These are phyloP conservation scores for Eucalyptus lansdowneana DNA, from an alignment of 345 rosid genomes.

Conservation along the genomic window DNA sequence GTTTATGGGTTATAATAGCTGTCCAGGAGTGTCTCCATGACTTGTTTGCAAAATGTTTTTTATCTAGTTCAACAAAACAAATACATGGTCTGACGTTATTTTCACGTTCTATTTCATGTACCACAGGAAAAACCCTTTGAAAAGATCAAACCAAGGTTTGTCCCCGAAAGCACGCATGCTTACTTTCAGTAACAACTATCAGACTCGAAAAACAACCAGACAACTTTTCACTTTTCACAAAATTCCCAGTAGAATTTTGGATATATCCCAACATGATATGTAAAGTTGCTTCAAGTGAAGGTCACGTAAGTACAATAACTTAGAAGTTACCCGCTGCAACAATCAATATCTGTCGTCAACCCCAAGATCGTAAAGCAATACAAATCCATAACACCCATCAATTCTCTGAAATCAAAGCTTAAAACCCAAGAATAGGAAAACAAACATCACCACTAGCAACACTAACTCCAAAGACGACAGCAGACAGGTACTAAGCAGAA, in stretches of 20 bases:
- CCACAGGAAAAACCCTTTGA: background rate
- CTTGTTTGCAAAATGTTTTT: background rate
- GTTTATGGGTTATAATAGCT: background rate
- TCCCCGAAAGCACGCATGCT: background rate
- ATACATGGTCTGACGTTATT: background rate
- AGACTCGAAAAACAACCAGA: background rate
- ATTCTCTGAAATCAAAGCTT: background rate
- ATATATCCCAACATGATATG: background rate
- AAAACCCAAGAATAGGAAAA: background rate
- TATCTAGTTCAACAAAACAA: background rate
- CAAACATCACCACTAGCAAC: background rate
- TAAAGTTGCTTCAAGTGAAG: background rate
- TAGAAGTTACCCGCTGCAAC: background rate
- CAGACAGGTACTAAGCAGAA: background rate
- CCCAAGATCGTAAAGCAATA: background rate
- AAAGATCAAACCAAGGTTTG: background rate
- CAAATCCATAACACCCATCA: background rate
- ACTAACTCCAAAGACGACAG: background rate
- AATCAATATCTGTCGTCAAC: background rate
- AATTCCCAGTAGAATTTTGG: background rate
- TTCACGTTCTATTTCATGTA: background rate
- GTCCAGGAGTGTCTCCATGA: background rate
- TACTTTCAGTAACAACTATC: background rate
- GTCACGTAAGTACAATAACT: background rate
- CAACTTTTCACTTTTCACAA: background rate